Evolutionary conservation across 2,329 filamentous ascomycete genomes (phyloP).

Genomic region (Fusarium neocosmosporiellum): DNA sequence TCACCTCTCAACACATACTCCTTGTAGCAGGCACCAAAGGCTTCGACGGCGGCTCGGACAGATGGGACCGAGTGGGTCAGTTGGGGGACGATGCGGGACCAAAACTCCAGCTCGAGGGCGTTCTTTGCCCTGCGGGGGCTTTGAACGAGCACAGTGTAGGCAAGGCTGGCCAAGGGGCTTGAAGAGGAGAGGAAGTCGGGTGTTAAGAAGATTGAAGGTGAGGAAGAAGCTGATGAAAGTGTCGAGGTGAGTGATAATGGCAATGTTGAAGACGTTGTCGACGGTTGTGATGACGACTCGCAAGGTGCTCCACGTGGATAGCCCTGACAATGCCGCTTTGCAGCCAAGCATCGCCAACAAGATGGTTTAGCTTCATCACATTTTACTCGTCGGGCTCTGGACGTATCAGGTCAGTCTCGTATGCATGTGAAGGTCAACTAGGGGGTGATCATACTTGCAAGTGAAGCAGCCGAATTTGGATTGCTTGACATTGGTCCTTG

Average conservation of each 20-base stretch:
- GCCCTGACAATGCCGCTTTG: constrained; percentile 18
- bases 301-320: constrained; percentile 21
- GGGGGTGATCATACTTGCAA: constrained; percentile 31
- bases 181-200: not conserved
- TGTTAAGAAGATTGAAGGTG: not conserved
- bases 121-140: constrained; percentile 31
- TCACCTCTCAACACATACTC: constrained; percentile 23
- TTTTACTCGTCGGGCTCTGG: constrained; percentile 33
- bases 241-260: not conserved
- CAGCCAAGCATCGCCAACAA: constrained; percentile 26
- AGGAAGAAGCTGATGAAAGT: not conserved
- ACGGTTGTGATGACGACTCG: not conserved
- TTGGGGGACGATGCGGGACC: constrained; percentile 31
- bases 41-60: constrained; percentile 29
- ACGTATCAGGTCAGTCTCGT: not conserved
- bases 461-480: constrained; percentile 39
- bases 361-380: constrained; percentile 35
- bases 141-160: constrained; percentile 16
- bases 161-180: constrained; percentile 19
- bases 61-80: constrained; percentile 24
- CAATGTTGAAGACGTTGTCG: not conserved
- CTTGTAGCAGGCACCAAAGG: constrained; percentile 29
- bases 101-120: constrained; percentile 23
- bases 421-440: not conserved
- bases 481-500: constrained; percentile 38